phyloP scores from a whole-genome alignment of 108 stramenopile genomes.

The Nannochloropsis salina region DNA sequence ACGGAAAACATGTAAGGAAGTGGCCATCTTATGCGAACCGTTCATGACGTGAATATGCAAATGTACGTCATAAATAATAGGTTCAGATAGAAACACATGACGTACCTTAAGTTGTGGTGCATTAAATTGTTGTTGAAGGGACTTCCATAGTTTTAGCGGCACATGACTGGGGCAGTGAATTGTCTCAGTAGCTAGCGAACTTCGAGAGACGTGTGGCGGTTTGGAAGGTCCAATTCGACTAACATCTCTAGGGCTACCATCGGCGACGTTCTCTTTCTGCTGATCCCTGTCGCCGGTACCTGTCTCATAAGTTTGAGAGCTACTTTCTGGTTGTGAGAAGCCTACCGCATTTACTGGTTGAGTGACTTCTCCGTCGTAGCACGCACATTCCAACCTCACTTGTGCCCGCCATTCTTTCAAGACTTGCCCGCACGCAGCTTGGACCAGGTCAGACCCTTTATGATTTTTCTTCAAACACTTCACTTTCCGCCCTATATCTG shows the following conservation, averaged over 20 bases:
- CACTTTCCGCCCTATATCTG: not conserved
- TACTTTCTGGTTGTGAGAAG: not conserved
- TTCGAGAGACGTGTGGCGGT: not conserved
- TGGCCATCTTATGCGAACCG: too few relatives aligned
- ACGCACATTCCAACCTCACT: not conserved
- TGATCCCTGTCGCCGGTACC: not conserved
- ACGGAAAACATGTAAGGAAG: too few relatives aligned
- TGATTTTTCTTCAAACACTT: not conserved
- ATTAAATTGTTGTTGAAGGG: slow-evolving; percentile 30
- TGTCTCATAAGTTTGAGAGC: not conserved
- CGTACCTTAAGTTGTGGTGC: slow-evolving; percentile 29
- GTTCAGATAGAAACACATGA: not conserved
- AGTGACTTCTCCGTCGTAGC: slow-evolving; percentile 6
- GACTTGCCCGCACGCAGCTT: not conserved
- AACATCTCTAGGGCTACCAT: not conserved
- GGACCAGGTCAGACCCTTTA: not conserved
- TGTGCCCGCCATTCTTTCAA: not conserved
- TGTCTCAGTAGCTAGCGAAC: not conserved
- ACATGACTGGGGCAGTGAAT: slow-evolving; percentile 27
- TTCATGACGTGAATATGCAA: not conserved
- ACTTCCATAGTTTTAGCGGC: slow-evolving; percentile 26
- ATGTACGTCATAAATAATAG: not conserved
- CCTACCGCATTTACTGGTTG: not conserved
- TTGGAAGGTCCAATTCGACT: not conserved
- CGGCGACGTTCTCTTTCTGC: not conserved